A percentile compares a stretch with the other conserved stretches of the same genome.
Evolutionary conservation across 176 grass and related monocot genomes (phyloP).

Genomic region (Sorghum bicolor): DNA sequence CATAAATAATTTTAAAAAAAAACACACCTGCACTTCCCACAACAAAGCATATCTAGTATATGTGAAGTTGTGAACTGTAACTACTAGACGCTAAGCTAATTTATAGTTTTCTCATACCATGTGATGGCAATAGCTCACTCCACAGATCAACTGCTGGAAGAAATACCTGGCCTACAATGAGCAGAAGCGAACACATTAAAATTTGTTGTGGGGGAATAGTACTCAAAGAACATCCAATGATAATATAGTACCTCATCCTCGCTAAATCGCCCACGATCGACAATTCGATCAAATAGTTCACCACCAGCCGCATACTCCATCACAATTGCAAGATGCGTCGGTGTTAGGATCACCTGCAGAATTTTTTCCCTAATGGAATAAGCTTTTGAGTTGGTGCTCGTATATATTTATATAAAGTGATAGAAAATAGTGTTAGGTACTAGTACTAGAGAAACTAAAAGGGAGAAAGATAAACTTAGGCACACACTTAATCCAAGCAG

Average conservation of each 20-base stretch:
- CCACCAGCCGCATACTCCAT: conserved; percentile 78
- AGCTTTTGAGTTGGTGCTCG: background rate
- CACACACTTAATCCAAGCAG: background rate
- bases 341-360: conserved; percentile 63
- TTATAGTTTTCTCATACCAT: conserved; percentile 47
- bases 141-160: conserved; percentile 81
- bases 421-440: background rate
- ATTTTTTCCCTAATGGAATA: conserved; percentile 12
- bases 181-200: conserved; percentile 2
- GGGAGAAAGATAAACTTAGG: background rate
- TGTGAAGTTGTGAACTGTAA: conserved; percentile 16
- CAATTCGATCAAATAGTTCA: conserved; percentile 69
- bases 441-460: background rate
- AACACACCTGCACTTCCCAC: conserved; percentile 23
- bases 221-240: background rate
- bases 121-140: conserved; percentile 77
- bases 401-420: background rate
- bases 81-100: background rate
- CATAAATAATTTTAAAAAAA: conserved; percentile 29
- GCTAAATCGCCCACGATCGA: conserved; percentile 51
- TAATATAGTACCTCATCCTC: conserved; percentile 57
- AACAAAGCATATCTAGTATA: conserved; percentile 27
- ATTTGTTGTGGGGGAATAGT: background rate
- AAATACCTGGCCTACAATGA: conserved; percentile 68
- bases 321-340: conserved; percentile 67